Evolutionary conservation across 768 basidiomycete species (phyloP), one percentile per base, ranked within the genome.

Genomic region (Pleurotus ostreatus): DNA sequence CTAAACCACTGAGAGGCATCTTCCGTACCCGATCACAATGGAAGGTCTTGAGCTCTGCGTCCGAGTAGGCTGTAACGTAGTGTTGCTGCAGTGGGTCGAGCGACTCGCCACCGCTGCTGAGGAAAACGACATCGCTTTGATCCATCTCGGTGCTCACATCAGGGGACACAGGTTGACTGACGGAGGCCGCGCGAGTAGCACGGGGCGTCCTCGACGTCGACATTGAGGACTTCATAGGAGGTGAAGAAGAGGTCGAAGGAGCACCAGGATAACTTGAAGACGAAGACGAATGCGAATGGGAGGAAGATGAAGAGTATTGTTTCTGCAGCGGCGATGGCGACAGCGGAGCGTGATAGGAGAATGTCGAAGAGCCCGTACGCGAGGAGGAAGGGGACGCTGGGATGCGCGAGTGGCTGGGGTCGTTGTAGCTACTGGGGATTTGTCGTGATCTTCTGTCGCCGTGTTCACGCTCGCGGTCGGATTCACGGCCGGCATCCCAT

Each of bases 21-120:
- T 96, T 98, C 66, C 93, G 79, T 39, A 98, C 88, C 15, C 88
- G 84, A n/a, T 99, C 97, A 68, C 94, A 94, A 70, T 98, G 97
- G 76, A 94, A 99, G 11, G 92, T 96, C 64, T 82, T 82, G 34
- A 98, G 73, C 65, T 95, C 92, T 4, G 76, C 59, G 2, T 80
- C 70, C 1, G 80, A 73, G 68, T 98, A 99, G 8, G 94, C 88
- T 0, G 76, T 78, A 18, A 80, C 81, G 57, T 87, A 92, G 63
- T 89, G 85, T 51, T 80, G 71, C 58, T 85, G 81, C 6, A 82
- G 38, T 0, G 74, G 65, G 55, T 78, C 87, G 75, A 79, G 60
- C 8, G 62, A 13, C 49, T 70, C 73, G 46, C 55, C 60, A 30
- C 63, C 68, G 16, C 61, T 60, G 38, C 63, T 70, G 7, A 58